Percentiles rank a stretch among this genome's conserved stretches.
phyloP scores from a whole-genome alignment of 805 yeast genomes.

The Saccharomycopsis selenospora region DNA sequence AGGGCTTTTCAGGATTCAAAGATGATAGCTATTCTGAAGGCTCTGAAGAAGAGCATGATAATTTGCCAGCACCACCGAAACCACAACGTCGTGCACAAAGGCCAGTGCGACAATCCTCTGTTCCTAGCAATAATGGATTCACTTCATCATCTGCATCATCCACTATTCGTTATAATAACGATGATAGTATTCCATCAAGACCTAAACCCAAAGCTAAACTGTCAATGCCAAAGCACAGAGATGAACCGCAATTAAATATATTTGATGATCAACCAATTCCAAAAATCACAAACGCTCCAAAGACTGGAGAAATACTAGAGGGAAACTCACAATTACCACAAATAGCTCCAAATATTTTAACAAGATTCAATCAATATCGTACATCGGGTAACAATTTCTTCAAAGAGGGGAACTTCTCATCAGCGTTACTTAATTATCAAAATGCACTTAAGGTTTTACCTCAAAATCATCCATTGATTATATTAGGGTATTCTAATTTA shows the following conservation, averaged over 20 bases:
- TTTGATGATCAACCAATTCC: constrained; percentile 14
- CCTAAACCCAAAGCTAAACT: constrained; percentile 3
- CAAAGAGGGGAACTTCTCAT: constrained; percentile 73
- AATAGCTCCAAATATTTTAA: constrained; percentile 2
- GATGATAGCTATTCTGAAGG: not conserved
- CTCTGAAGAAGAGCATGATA: not conserved
- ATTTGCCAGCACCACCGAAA: not conserved
- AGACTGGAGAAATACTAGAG: no score
- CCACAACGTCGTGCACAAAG: not conserved
- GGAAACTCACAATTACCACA: no score
- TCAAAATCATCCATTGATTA: constrained; percentile 50
- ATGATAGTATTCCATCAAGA: constrained; percentile 8
- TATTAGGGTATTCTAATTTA: constrained; percentile 69
- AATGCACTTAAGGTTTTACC: constrained; percentile 55
- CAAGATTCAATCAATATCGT: constrained; percentile 26
- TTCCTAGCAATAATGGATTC: not conserved
- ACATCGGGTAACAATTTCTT: constrained; percentile 52
- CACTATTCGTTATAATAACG: no score
- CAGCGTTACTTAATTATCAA: constrained; percentile 56
- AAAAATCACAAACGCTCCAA: no score
- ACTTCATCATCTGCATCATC: not conserved
- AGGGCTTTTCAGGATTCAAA: not conserved
- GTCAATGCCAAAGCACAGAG: not conserved
- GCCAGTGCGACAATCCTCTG: not conserved
- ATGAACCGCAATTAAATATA: constrained; percentile 9